Base-by-base conservation (phyloP, 78 protist genomes). In the Speleostelium caveatum region DNA sequence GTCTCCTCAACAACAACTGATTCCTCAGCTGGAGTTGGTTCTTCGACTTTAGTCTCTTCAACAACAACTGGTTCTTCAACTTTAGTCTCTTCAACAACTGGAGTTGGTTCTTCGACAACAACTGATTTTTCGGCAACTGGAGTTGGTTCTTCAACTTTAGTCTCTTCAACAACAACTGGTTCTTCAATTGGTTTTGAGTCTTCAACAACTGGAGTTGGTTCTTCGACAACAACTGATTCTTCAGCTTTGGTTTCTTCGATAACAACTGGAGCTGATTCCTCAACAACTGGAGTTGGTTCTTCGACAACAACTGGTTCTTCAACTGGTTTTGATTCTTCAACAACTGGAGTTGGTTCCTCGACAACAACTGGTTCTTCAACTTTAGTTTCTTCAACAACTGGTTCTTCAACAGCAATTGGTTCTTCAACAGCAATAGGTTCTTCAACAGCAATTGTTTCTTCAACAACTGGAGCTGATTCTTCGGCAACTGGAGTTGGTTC, bases 271-370 rank as follows among this genome's bases (percentile, higher is more conserved):
- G 19, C 62, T 22, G 24, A 8, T 22, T 12, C 24, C 24, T 58
- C 73, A 38, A 39, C 73, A 66, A 36, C 73, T 38, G 26, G 16
- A 28, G 42, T 38, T 61, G 68, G 68, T 14, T 68, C 75, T 28
- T 72, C 77, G 32, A 36, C 73, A 66, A 10, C 24, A 28, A 68
- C 68, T 61, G 68, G 68, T 14, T 68, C 75, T 28, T 72, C 77
- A 53, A 53, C 77, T 21, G n/a, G n/a, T n/a, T n/a, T n/a, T n/a
- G n/a, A n/a, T n/a, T n/a, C n/a, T n/a, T n/a, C n/a, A n/a, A n/a
- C n/a, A n/a, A n/a, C n/a, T n/a, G n/a, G n/a, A n/a, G n/a, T 73
- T 73, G n/a, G 45, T 14, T 24, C 73, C n/a, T 66, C 53, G 10
- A 17, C 53, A 2, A 8, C 77, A 71, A 28, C 77, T 71, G 22